Evolutionary conservation across 805 yeast genomes (phyloP), one percentile per base, ranked within the genome.

Genomic region (Torulaspora delbrueckii): DNA sequence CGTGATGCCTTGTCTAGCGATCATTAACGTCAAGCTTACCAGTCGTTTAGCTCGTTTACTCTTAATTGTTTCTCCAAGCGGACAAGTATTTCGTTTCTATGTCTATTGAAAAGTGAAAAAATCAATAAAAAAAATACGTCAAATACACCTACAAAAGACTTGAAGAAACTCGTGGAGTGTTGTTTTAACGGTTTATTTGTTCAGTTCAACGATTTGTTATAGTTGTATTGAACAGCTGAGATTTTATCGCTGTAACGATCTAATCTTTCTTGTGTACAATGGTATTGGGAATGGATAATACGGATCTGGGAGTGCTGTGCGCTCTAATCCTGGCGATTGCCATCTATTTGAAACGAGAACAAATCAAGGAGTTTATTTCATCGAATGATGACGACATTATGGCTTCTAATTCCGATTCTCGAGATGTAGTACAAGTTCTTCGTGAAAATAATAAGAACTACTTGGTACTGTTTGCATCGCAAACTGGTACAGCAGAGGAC

Each of bases 401-500:
- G 28, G 67, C 67, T n/a, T 62, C 55, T 3, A 47, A 67, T 2
- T 70, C 73, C 8, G 69, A 69, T 14, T 71, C 80, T 12, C 72
- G 88, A 59, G 81, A 82, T 62, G 67, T 85, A 37, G 71, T 76
- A 8, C 78, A 77, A 46, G 78, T 77, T 2, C 64, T 91, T 55
- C 70, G 71, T 41, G 70, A 71, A 31, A 81, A 81, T 57, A 75
- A 77, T 50, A 90, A 91, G 68, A 83, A 84, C 53, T 84, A 86
- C 30, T 71, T 89, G 36, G 83, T 93, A 3, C 76, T 93, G 50
- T 93, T 77, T 63, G 98, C 96, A 13, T 90, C 98, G 10, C 99
- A 93, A 69, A 93, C 99, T 4, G 99, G 99, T 53, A 93, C 99
- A 13, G 96, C 98, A 36, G 99, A 93, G 69, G 99, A 93, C 62